Percentiles rank a stretch among this genome's conserved stretches.
Conservation (phyloP, 345 rosid species). For the Stellera chamaejasme region DNA sequence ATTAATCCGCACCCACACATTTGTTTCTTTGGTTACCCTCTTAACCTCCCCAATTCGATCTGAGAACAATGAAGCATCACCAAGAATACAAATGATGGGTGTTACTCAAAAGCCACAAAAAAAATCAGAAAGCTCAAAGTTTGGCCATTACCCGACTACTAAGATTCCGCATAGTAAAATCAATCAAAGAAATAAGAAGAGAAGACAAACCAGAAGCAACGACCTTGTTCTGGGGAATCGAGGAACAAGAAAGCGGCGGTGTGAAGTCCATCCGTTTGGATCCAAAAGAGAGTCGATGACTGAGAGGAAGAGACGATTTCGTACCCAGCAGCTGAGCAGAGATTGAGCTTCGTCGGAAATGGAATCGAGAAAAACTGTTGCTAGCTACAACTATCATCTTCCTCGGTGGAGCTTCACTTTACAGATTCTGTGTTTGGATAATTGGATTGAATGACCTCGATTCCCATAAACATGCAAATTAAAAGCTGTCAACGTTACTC, state of each 20-base stretch:
- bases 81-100: no score
- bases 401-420: no score
- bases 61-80: no score
- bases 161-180: not conserved
- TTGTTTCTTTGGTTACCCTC: conserved; percentile 66
- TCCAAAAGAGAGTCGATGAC: not conserved
- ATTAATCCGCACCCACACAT: conserved; percentile 56
- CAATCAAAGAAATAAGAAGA: not conserved
- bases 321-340: conserved; percentile 6
- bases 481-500: no score
- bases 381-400: no score
- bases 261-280: conserved; percentile 13
- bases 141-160: not conserved
- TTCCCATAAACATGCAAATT: no score
- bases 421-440: no score
- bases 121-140: no score
- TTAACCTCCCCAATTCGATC: no score
- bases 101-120: no score
- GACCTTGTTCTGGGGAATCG: conserved; percentile 26
- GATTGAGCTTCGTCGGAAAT: conserved; percentile 9
- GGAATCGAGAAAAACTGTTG: conserved; percentile 21
- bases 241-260: conserved; percentile 14
- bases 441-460: no score
- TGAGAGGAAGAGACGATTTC: conserved; percentile 3
- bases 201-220: conserved; percentile 16